A percentile compares a stretch with the other conserved stretches of the same genome.
Evolutionary conservation across 257 asterid genomes (phyloP).

Genomic region (Rehmannia glutinosa): DNA sequence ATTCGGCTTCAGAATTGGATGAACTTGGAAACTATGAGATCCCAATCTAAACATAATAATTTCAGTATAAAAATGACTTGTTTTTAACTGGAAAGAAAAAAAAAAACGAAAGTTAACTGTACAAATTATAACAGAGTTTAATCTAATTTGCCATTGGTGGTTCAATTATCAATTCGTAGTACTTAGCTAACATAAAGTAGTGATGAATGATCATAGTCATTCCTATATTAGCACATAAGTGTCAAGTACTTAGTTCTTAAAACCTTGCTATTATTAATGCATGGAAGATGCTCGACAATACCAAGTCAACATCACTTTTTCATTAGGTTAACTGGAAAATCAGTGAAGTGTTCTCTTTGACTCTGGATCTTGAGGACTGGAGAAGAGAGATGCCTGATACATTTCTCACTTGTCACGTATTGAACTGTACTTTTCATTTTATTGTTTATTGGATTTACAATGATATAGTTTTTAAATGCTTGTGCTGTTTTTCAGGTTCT

Average conservation of each 20-base stretch:
- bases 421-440: too few relatives aligned
- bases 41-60: background rate
- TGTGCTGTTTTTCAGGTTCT: conserved; percentile 58
- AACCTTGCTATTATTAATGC: background rate
- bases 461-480: background rate
- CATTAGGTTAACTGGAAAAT: background rate
- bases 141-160: too few relatives aligned
- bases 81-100: background rate
- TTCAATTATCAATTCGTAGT: background rate
- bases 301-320: background rate
- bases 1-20: background rate
- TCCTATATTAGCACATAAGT: background rate
- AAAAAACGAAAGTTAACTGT: too few relatives aligned
- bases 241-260: background rate
- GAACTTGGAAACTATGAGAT: conserved; percentile 1
- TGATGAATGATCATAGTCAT: background rate
- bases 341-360: conserved; percentile 4
- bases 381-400: conserved; percentile 2
- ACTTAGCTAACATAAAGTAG: background rate
- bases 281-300: background rate
- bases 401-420: background rate
- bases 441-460: background rate
- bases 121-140: too few relatives aligned
- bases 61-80: background rate
- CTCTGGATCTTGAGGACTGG: conserved; percentile 1